Evolutionary conservation across 768 basidiomycete genomes (phyloP), one percentile per base, ranked within the genome.

Genomic region (Lenzites betulinus): DNA sequence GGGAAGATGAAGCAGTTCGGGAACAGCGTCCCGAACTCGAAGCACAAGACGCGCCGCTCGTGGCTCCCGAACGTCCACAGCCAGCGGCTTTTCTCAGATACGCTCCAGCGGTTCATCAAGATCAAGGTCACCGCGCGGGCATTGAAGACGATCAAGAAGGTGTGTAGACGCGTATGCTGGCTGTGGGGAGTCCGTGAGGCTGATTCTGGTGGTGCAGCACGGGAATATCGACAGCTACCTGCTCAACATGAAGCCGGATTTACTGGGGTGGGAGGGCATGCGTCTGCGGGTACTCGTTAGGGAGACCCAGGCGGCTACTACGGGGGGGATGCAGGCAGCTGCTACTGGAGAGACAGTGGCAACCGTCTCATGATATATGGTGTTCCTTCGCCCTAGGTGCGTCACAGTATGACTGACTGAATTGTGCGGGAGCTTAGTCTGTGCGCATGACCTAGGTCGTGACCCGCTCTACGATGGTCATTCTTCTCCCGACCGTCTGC

Each of bases 21-120:
- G 25, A 94, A 95, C 79, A 94, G 88, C 69, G 92, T 95, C 49
- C 92, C 93, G 0, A 89, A 92, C 73, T 94, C 93, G 23, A 88
- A 88, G 71, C 83, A 89, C 71, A 95, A 94, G 77, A 94, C 94
- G 25, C 87, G 90, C 51, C 80, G 93, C 41, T 83, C 88, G 44
- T 95, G 93, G 93, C 78, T 93, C 12, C 93, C 93, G 36, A 95
- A 95, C 74, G 81, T 93, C 23, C 92, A 94, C 65, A 77, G 78
- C 51, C 93, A 94, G 73, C 83, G 86, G 1, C 66, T 94, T 46
- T 81, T 77, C 64, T 93, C 90, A 13, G 87, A 89, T 15, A 74
- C 83, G 8, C 73, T 93, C 36, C 83, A 81, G 30, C 72, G 79
- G 51, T 76, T 76, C 44, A 68, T 95, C 5, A 78, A 79, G 51